Percentiles rank a stretch among this genome's conserved stretches.
These are phyloP conservation scores for Microdochium paspali DNA, from an alignment of 2,329 filamentous ascomycete genomes.

Conservation along the genomic window DNA sequence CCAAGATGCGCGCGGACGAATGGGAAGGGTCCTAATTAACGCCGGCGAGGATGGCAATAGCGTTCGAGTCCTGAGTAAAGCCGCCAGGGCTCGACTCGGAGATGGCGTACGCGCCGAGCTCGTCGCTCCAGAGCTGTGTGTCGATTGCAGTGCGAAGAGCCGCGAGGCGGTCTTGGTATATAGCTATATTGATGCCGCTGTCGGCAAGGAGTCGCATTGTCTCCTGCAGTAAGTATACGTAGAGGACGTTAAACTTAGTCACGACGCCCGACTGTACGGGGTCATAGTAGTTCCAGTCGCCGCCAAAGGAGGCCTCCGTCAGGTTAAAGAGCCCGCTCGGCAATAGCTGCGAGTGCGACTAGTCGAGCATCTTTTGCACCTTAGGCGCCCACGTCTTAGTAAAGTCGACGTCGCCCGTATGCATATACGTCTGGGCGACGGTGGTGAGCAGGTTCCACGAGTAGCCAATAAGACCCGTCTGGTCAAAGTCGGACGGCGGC, in stretches of 20 bases:
- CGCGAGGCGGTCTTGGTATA: constrained; percentile 14
- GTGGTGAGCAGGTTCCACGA: constrained; percentile 20
- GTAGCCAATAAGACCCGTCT: constrained; percentile 23
- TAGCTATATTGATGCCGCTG: constrained; percentile 8
- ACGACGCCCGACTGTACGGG: constrained; percentile 16
- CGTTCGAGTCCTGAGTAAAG: constrained; percentile 21
- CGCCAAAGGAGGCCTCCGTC: constrained; percentile 14
- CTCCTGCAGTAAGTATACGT: constrained; percentile 20
- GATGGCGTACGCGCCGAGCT: constrained; percentile 14
- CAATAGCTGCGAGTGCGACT: constrained; percentile 18
- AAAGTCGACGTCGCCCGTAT: constrained; percentile 16
- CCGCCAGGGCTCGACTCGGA: constrained; percentile 9
- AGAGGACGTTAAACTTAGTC: constrained; percentile 21
- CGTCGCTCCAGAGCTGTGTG: constrained; percentile 13
- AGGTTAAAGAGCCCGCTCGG: constrained; percentile 16
- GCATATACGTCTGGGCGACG: constrained; percentile 15
- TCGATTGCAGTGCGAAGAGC: constrained; percentile 15
- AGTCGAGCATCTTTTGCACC: constrained; percentile 21
- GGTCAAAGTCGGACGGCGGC: constrained; percentile 9
- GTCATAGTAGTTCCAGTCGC: constrained; percentile 26
- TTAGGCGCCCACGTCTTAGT: constrained; percentile 16
- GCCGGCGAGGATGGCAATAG: constrained; percentile 19
- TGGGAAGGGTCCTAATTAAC: constrained; percentile 8
- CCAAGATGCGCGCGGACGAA: constrained; percentile 8
- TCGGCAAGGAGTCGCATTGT: constrained; percentile 10